Evolutionary conservation across 306 rosid species (phyloP), one percentile per base, ranked within the genome.

Genomic region (Medicago lupulina): DNA sequence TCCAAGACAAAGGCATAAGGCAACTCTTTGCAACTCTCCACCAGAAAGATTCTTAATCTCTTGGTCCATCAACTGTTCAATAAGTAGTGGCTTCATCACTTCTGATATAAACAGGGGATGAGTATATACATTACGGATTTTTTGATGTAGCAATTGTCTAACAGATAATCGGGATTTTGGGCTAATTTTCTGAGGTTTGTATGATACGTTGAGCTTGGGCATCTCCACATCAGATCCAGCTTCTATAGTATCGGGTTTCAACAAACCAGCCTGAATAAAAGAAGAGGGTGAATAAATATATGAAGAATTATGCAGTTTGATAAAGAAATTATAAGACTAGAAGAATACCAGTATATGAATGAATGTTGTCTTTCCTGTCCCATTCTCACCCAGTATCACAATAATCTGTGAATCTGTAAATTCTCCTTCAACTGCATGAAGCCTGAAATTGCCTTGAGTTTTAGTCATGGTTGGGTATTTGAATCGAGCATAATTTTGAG

Each of bases 1-100:
- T 70, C 99, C 99, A 15, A 96, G 99, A 83, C 99, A 96, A 7
- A 92, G 86, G 80, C 97, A 90, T 59, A 96, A 82, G 21, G 99
- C 98, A 79, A 96, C 98, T 89, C 99, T 88, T 79, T 96, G 99
- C 86, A 96, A 78, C 91, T 96, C 99, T 85, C 99, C 99, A 75
- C 99, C 98, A 73, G 99, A 92, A 75, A 96, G 98, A 90, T 92
- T 96, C 75, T 87, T 85, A 68, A 96, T 97, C 83, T 96, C 97
- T 82, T 90, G 96, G 76, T 96, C 99, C 99, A 96, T 96, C 61
- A 96, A 82, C 66, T 96, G 98, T 77, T 96, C 99, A 6, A 96
- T 96, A 70, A 96, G 97, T 76, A 96, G 97, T 71, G 99, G 99
- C 83, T 92, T 96, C 97, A 92, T 96, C 74, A 96, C 99, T 81